Base-by-base conservation (phyloP, 1,139 yeast genomes). In the Yamadazyma taylorii region DNA sequence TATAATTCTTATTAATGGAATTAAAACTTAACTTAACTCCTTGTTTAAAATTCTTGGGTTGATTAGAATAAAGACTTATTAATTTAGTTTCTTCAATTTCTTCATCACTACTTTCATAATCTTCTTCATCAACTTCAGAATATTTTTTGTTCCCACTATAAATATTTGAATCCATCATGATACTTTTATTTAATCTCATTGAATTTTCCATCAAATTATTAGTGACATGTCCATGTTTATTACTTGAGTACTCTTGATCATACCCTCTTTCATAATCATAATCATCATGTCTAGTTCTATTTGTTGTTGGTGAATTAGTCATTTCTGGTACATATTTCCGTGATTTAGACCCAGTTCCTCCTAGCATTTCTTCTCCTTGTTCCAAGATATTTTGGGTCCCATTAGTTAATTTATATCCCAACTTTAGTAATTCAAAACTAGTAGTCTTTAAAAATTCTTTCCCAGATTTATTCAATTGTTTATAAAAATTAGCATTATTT, bases 321-420 rank as follows among this genome's bases (percentile, higher is more conserved):
- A 14, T n/a, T n/a, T 24, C 39, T 40, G 16, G 9, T 24, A 34
- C 28, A 3, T 16, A 34, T 28, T 31, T 48, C 40, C 80, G 55
- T 26, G 71, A 69, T 9, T 71, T 56, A 0, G 79, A 60, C 0
- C 89, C 89, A 42, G 70, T 71, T 1, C 90, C 90, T 2, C 90
- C 90, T 38, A 85, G 63, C 4, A 75, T 73, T 43, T 79, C 84
- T 55, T 90, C 97, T 0, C 95, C 84, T 41, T 77, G 79, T 49
- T 89, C 97, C 35, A 90, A 63, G 8, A 87, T 60, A 0, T 81
- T 80, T 55, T 89, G 97, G 0, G 97, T 87, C 0, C 97, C 97
- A 4, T 90, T 84, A 1, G 95, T 94, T 25, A 90, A 56, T 51
- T 85, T 87, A 0, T 86, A 95, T 0, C 97, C 96, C 36, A 92